Evolutionary conservation across 163 green algal genomes (phyloP).

Genomic region (Chlorella variabilis): DNA sequence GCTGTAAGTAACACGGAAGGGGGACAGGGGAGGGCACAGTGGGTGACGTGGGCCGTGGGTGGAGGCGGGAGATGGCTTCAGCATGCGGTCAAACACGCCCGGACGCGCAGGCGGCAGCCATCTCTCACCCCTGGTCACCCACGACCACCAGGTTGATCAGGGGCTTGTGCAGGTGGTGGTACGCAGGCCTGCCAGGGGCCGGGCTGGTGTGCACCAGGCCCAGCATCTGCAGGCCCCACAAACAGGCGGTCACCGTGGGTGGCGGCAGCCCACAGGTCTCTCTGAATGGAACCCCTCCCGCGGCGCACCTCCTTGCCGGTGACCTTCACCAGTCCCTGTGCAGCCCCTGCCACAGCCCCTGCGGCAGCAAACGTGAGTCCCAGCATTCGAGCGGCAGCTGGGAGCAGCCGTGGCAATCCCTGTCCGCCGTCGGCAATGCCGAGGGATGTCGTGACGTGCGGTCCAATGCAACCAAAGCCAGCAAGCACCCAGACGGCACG

Average conservation of each 20-base stretch:
- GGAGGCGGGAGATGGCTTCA: too few species aligned
- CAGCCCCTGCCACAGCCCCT: background rate
- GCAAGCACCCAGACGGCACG: too few species aligned
- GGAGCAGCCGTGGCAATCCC: background rate
- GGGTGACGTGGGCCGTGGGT: too few species aligned
- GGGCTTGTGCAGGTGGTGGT: background rate
- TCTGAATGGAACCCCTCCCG: too few species aligned
- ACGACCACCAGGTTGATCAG: constrained; percentile 13
- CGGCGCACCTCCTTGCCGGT: background rate
- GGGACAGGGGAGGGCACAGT: too few species aligned
- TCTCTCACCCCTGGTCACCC: background rate
- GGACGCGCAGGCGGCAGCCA: too few species aligned
- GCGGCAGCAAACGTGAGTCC: background rate
- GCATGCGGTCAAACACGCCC: background rate
- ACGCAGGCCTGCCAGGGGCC: background rate
- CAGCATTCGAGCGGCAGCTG: background rate
- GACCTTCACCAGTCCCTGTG: background rate
- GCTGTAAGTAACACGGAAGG: background rate
- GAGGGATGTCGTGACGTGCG: too few species aligned
- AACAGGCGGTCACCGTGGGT: too few species aligned
- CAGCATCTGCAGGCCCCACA: background rate
- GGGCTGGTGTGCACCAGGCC: background rate
- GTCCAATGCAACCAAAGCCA: too few species aligned
- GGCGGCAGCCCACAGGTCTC: too few species aligned
- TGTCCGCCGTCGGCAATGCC: too few species aligned